These are phyloP conservation scores for Aspergillus sclerotioniger DNA, from an alignment of 495 filamentous ascomycete genomes.

Conservation along the genomic window DNA sequence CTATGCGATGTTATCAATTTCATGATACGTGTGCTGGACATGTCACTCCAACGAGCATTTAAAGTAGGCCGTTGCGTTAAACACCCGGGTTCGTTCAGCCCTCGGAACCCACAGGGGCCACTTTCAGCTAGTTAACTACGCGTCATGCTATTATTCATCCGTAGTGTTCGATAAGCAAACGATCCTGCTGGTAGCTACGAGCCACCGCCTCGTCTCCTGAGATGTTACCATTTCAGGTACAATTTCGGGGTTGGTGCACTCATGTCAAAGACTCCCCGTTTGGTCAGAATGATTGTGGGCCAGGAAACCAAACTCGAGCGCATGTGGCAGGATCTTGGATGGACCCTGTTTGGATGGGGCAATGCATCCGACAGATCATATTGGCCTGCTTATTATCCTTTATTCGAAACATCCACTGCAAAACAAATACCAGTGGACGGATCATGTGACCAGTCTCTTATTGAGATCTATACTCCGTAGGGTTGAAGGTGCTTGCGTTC, in stretches of 20 bases:
- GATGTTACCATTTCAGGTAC: background rate
- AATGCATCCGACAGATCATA: background rate
- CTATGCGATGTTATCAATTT: background rate
- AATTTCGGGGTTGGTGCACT: background rate
- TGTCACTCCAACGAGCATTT: background rate
- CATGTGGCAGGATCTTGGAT: conserved; percentile 3
- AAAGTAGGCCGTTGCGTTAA: background rate
- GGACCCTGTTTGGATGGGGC: conserved; percentile 6
- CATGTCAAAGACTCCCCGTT: background rate
- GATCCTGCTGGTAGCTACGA: no score
- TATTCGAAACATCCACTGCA: background rate
- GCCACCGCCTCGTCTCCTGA: no score
- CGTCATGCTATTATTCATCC: conserved; percentile 10
- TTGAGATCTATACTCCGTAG: background rate
- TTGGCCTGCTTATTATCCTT: background rate
- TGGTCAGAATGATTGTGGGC: background rate
- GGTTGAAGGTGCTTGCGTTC: no score
- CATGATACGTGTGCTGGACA: background rate
- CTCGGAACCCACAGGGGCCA: conserved; percentile 11
- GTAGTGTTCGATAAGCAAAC: background rate
- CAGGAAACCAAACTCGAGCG: background rate
- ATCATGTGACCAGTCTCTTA: background rate
- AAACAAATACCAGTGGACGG: background rate
- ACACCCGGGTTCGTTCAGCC: background rate
- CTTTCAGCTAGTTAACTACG: conserved; percentile 6